Percentiles rank a stretch among this genome's conserved stretches.
These are phyloP conservation scores for Alternaria viburni DNA, from an alignment of 2,329 filamentous ascomycete species.

Conservation along the genomic window DNA sequence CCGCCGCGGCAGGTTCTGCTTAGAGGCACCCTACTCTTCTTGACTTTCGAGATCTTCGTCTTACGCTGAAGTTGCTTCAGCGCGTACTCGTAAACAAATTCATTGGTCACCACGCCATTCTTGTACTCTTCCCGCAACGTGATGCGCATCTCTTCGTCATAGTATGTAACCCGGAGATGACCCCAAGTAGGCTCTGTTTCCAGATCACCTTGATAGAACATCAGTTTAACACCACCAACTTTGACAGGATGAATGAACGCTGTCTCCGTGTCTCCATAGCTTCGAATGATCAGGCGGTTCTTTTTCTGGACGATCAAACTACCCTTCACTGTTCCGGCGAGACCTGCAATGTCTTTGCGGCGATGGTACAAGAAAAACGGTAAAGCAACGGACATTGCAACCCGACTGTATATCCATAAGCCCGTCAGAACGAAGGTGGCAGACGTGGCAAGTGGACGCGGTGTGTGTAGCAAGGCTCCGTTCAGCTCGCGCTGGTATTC, in stretches of 20 bases:
- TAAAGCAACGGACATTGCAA: constrained; percentile 52
- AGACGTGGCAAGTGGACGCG: constrained; percentile 46
- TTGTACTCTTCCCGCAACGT: constrained; percentile 53
- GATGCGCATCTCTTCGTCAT: constrained; percentile 56
- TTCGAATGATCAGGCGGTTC: constrained; percentile 55
- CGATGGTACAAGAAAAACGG: constrained; percentile 58
- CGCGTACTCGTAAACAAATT: constrained; percentile 59
- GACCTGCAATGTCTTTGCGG: constrained; percentile 55
- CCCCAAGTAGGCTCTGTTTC: constrained; percentile 54
- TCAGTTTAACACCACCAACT: constrained; percentile 46
- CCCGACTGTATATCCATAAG: constrained; percentile 57
- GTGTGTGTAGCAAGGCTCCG: constrained; percentile 50
- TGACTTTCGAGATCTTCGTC: constrained; percentile 48
- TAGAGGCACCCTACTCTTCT: constrained; percentile 46
- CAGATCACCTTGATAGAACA: constrained; percentile 46
- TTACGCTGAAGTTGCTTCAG: constrained; percentile 35
- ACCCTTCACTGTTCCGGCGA: constrained; percentile 59
- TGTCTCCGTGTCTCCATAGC: constrained; percentile 57
- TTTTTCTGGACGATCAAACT: constrained; percentile 57
- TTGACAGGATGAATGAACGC: constrained; percentile 54
- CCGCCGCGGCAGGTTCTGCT: constrained; percentile 56
- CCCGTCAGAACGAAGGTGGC: constrained; percentile 52
- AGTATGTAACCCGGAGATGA: constrained; percentile 56
- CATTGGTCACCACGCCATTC: constrained; percentile 53
- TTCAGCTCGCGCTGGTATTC: constrained; percentile 60